Percentiles rank a stretch among this genome's conserved stretches.
These are phyloP conservation scores for Lasiodiplodia hormozganensis DNA, from an alignment of 2,329 filamentous ascomycete species.

Conservation along the genomic window DNA sequence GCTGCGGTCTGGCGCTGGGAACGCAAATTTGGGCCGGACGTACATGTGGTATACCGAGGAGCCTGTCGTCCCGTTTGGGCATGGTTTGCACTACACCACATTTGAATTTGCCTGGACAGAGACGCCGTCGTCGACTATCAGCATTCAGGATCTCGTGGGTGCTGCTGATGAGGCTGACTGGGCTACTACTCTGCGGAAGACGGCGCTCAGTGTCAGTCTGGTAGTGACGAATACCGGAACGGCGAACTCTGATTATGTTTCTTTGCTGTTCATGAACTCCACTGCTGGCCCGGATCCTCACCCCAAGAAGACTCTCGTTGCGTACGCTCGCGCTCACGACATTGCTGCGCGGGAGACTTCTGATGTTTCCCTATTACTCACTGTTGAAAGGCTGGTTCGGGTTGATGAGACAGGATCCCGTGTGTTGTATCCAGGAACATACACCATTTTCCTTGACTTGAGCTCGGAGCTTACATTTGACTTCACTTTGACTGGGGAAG, in stretches of 20 bases:
- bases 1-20: constrained; percentile 52
- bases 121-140: too few species aligned
- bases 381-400: constrained; percentile 58
- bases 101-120: constrained; percentile 43
- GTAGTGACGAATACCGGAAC: constrained; percentile 57
- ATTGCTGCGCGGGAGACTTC: constrained; percentile 44
- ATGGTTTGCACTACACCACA: constrained; percentile 65
- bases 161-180: constrained; percentile 25
- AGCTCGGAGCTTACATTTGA: constrained; percentile 41
- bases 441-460: constrained; percentile 42
- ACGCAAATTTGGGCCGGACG: constrained; percentile 59
- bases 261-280: constrained; percentile 58
- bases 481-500: constrained; percentile 57
- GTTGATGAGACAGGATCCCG: constrained; percentile 58
- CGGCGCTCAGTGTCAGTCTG: constrained; percentile 45
- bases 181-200: constrained; percentile 47
- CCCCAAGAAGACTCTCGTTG: constrained; percentile 60
- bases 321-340: constrained; percentile 55
- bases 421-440: constrained; percentile 63
- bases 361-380: constrained; percentile 50
- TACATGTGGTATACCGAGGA: constrained; percentile 64
- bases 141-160: constrained; percentile 34
- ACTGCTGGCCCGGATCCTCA: constrained; percentile 58
- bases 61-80: constrained; percentile 61
- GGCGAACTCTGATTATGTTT: constrained; percentile 59